Base-by-base conservation (phyloP, 495 filamentous ascomycete genomes). In the Hypomontagnella submonticulosa region DNA sequence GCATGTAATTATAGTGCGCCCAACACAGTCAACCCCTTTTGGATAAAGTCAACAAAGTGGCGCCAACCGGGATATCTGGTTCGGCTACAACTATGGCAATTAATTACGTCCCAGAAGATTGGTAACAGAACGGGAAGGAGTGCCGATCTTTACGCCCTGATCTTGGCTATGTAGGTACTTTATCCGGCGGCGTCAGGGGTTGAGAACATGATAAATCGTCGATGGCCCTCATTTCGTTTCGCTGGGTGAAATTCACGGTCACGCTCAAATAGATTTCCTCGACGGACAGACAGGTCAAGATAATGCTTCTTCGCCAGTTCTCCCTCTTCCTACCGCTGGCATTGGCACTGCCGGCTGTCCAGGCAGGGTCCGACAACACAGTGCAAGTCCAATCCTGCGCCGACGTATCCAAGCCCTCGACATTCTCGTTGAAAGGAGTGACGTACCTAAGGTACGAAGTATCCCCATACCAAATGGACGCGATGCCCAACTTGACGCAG, bases 401-500 rank as follows among this genome's bases (percentile, higher is more conserved):
- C 10, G 56, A 61, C 34, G 23, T 41, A 23, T 57, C 55, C 19
- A 20, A n/a, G 9, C 63, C 66, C 0, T 44, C 49, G 18, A 64
- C 63, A 18, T 73, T 73, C 60, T 48, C 63, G 0, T 7, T 67
- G 1, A 40, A 48, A 36, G 10, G 33, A 0, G 34, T 60, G 15
- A 13, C 41, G 0, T 73, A 73, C 44, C 8, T 65, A 4, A 66
- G 38, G n/a, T 42, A 59, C 27, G 54, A 58, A 16, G 33, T 27
- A 4, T 52, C 55, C 0, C 56, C 41, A 12, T 10, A 32, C 47
- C 1, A 42, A 0, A 32, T 48, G 0, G 34, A 46, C 4, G 19
- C 59, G 2, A 20, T 37, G 10, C 63, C 50, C 13, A 71, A 71
- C 33, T 55, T 57, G 32, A 73, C 70, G 4, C 55, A 61, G 27